Evolutionary conservation across 176 grass and related monocot species (phyloP), one percentile per base, ranked within the genome.

Genomic region (Oryza punctata): DNA sequence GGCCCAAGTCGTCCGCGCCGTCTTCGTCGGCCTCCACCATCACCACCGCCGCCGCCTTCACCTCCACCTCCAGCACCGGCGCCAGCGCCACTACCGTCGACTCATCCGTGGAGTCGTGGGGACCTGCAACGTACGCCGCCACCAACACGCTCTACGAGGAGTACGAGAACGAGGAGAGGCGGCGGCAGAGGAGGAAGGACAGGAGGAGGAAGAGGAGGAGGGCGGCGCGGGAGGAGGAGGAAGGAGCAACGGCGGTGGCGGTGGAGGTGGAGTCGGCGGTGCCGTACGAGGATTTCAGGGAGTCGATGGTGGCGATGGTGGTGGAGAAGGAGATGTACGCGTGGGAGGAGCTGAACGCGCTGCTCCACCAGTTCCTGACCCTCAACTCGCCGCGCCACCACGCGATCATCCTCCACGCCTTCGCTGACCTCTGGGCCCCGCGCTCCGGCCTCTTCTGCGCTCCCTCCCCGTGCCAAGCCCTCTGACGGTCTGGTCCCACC

Each of bases 291-390:
- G 96, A 93, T 81, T 98, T 98, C 78, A 82, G 87, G 9, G 91
- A 95, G 29, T 98, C 96, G 30, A 98, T 98, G 93, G 87, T 92
- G 81, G 79, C 83, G 41, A 95, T 95, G 96, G 92, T 98, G 66
- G 86, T 91, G 45, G 93, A 98, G 93, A 94, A 90, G 91, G 91
- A 95, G 79, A 93, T 98, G 76, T 98, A 98, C 87, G 93, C 87
- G 70, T 95, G 93, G 96, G 96, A 98, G 65, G 96, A 98, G 75
- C 89, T 98, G 44, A 92, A 92, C 81, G 92, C 84, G 63, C 85
- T 97, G 16, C 85, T 97, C 45, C 92, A 90, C 50, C 86, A 85
- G 72, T 94, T 94, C 87, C 92, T 97, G 67, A 77, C 90, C 10
- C 92, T 97, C 84, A 94, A 97, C 87, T 89, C 90, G 72, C 90